Base-by-base conservation (phyloP, 2,329 filamentous ascomycete species). In the Sarocladium strictum region DNA sequence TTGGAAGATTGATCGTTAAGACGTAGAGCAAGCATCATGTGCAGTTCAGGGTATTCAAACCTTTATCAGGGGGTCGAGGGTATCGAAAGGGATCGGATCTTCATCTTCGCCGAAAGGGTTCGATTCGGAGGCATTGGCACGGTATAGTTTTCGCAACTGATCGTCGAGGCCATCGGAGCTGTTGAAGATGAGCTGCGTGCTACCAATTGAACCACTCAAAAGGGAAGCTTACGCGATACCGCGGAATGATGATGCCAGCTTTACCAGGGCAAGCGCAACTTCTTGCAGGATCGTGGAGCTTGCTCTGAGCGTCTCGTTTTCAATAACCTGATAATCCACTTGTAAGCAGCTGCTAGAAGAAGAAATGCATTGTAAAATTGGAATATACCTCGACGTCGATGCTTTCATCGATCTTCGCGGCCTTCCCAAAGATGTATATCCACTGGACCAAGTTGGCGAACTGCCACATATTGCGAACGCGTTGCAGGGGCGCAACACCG, bases 381-480 rank as follows among this genome's bases (percentile, higher is more conserved):
- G 21, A 49, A 32, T 15, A 10, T 82, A 96, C 94, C 75, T 97
- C 92, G 60, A 97, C 88, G 65, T 93, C 90, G 59, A 97, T 79
- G 65, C 87, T 85, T 58, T 95, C 88, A 63, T 94, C 87, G 60
- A 97, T 89, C 74, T 96, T 97, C 68, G 96, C 85, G 41, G 85
- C 85, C 64, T 87, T 85, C 58, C 93, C 92, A 69, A 99, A 99
- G 38, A 93, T 83, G 68, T 86, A 89, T 58, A 97, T 89, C 80
- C 91, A 99, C 72, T 99, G 93, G 73, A 87, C 91, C 7, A 97
- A 75, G 65, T 91, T 93, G 58, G 93, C 90, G 71, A 97, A 97
- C 70, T 97, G 89, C 92, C 93, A 97, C 79, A 89, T 91, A 67
- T 89, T 94, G 59, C 93, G 84, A 61, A 97, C 80, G 60, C 79